Conservation (phyloP, 805 yeast species). For the Lachancea dasiensis region DNA sequence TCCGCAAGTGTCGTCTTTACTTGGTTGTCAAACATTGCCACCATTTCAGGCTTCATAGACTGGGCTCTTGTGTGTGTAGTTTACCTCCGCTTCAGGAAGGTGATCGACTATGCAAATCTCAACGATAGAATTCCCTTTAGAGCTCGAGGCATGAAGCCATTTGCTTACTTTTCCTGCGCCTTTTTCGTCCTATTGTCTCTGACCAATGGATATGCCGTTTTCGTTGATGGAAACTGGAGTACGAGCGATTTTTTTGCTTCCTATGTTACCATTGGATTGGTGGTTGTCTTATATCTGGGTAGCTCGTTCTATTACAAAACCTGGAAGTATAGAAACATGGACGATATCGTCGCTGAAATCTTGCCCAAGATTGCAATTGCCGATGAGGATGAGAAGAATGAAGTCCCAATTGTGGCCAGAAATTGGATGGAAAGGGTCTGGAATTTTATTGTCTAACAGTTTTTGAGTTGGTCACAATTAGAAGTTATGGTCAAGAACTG, state of each 20-base stretch:
- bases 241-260: slow-evolving; percentile 62
- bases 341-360: slow-evolving; percentile 11
- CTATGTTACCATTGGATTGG: slow-evolving; percentile 49
- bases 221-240: slow-evolving; percentile 45
- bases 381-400: slow-evolving; percentile 15
- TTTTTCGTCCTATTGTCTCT: slow-evolving; percentile 40
- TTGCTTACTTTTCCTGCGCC: slow-evolving; percentile 45
- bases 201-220: slow-evolving; percentile 71
- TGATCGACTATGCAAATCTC: slow-evolving; percentile 44
- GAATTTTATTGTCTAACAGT: slow-evolving; percentile 4
- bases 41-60: slow-evolving; percentile 54
- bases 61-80: slow-evolving; percentile 48
- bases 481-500: too few relatives aligned
- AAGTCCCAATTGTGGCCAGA: slow-evolving; percentile 12
- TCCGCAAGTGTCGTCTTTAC: slow-evolving; percentile 45
- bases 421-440: slow-evolving; percentile 14
- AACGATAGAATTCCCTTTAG: slow-evolving; percentile 49
- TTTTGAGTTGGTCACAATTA: too few relatives aligned
- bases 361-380: slow-evolving; percentile 15
- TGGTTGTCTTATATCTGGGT: slow-evolving; percentile 46
- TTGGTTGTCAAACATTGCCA: slow-evolving; percentile 59
- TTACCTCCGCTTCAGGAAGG: slow-evolving; percentile 55
- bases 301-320: slow-evolving; percentile 47
- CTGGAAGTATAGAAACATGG: slow-evolving; percentile 21
- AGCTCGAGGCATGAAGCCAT: slow-evolving; percentile 34